Percentiles rank a stretch among this genome's conserved stretches.
phyloP scores from a whole-genome alignment of 306 rosid species.

The Ammopiptanthus mongolicus region DNA sequence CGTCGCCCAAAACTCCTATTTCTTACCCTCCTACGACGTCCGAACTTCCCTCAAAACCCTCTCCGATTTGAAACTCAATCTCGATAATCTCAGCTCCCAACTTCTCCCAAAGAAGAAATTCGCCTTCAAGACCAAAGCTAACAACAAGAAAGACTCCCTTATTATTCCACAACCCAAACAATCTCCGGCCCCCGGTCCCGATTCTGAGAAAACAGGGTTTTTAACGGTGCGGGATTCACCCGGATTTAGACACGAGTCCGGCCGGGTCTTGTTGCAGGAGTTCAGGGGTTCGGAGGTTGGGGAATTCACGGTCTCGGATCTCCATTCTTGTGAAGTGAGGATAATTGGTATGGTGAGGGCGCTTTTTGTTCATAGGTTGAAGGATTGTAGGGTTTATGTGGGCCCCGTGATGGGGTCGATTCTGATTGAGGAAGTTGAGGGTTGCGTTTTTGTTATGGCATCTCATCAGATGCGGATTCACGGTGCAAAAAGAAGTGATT shows the following conservation, averaged over 20 bases:
- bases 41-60: conserved; percentile 66
- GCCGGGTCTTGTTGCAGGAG: conserved; percentile 41
- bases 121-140: conserved; percentile 54
- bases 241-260: conserved; percentile 49
- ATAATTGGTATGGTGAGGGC: conserved; percentile 61
- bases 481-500: conserved; percentile 50
- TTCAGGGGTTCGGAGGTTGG: conserved; percentile 58
- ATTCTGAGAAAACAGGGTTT: conserved; percentile 19
- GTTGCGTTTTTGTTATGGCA: conserved; percentile 57
- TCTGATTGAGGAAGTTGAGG: conserved; percentile 67
- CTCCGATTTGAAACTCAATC: conserved; percentile 50
- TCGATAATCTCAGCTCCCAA: conserved; percentile 41
- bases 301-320: conserved; percentile 71
- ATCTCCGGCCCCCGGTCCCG: background rate
- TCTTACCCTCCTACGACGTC: conserved; percentile 73
- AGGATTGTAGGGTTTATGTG: conserved; percentile 51
- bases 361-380: conserved; percentile 63
- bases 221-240: conserved; percentile 47
- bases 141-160: conserved; percentile 40
- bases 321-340: conserved; percentile 81
- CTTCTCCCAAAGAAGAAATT: conserved; percentile 74
- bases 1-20: conserved; percentile 70
- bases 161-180: conserved; percentile 22
- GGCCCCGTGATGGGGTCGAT: conserved; percentile 71
- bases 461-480: conserved; percentile 94